Conservation (phyloP, 2,329 filamentous ascomycete genomes). For the Epichloe sylvatica region DNA sequence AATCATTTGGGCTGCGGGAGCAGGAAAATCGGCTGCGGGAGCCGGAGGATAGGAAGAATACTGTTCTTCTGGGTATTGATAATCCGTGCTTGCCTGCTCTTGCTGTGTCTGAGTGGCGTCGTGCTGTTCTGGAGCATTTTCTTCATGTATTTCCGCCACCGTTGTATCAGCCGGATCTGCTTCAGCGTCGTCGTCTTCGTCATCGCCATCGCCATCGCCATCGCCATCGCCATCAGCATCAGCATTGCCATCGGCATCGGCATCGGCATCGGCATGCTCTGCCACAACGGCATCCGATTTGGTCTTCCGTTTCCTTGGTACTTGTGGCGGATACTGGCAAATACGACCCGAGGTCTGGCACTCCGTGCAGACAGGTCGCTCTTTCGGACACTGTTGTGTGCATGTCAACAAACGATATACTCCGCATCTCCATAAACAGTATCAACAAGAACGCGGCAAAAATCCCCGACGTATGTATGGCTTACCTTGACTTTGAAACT, state of each 20-base stretch:
- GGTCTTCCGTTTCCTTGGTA: constrained; percentile 12
- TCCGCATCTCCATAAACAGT: background rate
- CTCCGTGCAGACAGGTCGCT: constrained; percentile 25
- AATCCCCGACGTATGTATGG: background rate
- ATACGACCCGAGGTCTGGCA: constrained; percentile 19
- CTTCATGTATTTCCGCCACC: background rate
- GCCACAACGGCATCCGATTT: constrained; percentile 10
- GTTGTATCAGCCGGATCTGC: constrained; percentile 8
- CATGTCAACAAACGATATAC: constrained; percentile 8
- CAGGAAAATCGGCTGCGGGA: constrained; percentile 13
- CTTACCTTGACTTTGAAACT: constrained; percentile 25
- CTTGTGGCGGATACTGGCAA: constrained; percentile 28
- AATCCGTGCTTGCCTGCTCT: constrained; percentile 6
- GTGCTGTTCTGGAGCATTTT: constrained; percentile 4
- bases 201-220: background rate
- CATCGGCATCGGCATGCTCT: constrained; percentile 6
- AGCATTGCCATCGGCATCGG: constrained; percentile 4
- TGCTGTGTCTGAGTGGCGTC: background rate
- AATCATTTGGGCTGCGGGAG: constrained; percentile 14
- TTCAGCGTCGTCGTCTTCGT: constrained; percentile 9
- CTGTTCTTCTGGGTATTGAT: constrained; percentile 2
- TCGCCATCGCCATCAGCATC: constrained; percentile 5
- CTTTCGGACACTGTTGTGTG: constrained; percentile 24
- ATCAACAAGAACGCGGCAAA: background rate
- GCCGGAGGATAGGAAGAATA: constrained; percentile 16